A percentile compares a stretch with the other conserved stretches of the same genome.
Evolutionary conservation across 371 early-diverging fungal species (phyloP).

Genomic region (Mucor piriformis): DNA sequence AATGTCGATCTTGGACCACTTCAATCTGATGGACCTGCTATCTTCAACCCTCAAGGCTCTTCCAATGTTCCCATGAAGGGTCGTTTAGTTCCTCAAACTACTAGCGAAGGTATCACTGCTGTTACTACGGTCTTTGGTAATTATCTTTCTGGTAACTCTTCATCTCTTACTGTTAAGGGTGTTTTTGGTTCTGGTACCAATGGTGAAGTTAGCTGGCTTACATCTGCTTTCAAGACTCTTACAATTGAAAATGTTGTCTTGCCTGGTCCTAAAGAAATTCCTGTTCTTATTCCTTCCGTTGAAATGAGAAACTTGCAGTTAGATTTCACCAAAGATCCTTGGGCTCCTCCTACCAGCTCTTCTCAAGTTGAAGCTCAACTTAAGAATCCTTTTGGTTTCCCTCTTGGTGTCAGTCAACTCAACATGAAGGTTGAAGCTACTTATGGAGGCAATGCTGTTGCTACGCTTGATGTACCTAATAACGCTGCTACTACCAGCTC

Average conservation of each 20-base stretch:
- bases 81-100: constrained; percentile 53
- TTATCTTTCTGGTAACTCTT: constrained; percentile 47
- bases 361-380: constrained; percentile 52
- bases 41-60: constrained; percentile 39
- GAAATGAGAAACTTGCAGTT: constrained; percentile 53
- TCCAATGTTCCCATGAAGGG: constrained; percentile 54
- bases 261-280: constrained; percentile 39
- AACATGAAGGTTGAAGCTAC: constrained; percentile 51
- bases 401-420: constrained; percentile 53
- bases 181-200: constrained; percentile 52
- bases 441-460: constrained; percentile 40
- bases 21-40: constrained; percentile 38
- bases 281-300: constrained; percentile 48
- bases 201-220: constrained; percentile 61
- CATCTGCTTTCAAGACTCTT: constrained; percentile 54
- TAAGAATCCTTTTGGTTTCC: constrained; percentile 64
- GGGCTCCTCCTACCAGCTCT: constrained; percentile 54
- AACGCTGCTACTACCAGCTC: constrained; percentile 48
- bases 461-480: constrained; percentile 52
- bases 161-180: constrained; percentile 51
- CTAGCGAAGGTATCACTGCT: constrained; percentile 47
- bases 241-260: constrained; percentile 51
- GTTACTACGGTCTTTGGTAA: constrained; percentile 56
- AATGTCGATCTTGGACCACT: constrained; percentile 44
- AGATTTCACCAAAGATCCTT: constrained; percentile 58